phyloP scores from a whole-genome alignment of 2,329 filamentous ascomycete genomes.

The Nothomitra cinnamomea region DNA sequence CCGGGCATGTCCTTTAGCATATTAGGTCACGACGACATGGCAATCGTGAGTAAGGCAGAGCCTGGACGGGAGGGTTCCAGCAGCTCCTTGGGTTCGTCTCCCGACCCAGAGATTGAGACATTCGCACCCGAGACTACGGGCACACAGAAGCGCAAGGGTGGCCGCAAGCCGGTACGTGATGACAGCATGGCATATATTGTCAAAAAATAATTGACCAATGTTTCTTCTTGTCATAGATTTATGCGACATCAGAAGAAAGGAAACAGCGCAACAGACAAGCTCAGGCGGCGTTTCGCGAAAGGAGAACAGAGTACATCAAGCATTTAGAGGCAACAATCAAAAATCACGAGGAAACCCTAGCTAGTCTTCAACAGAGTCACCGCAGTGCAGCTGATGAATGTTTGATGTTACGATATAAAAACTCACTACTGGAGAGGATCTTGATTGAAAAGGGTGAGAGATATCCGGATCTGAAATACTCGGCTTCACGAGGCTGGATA shows the following conservation, averaged over 20 bases:
- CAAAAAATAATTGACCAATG: slow-evolving; percentile 7
- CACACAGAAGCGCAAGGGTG: slow-evolving; percentile 83
- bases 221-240: slow-evolving; percentile 45
- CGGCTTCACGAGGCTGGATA: not conserved
- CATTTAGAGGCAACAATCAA: slow-evolving; percentile 95
- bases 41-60: slow-evolving; percentile 11
- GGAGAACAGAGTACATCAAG: slow-evolving; percentile 97
- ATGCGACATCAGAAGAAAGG: slow-evolving; percentile 94
- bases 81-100: slow-evolving; percentile 26
- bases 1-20: slow-evolving; percentile 2
- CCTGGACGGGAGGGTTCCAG: slow-evolving; percentile 12
- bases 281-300: slow-evolving; percentile 91
- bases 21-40: not conserved
- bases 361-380: slow-evolving; percentile 85
- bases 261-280: slow-evolving; percentile 96
- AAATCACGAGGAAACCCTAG: slow-evolving; percentile 85
- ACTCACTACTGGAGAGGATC: slow-evolving; percentile 87
- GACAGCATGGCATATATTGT: slow-evolving; percentile 3
- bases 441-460: slow-evolving; percentile 76
- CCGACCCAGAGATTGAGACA: slow-evolving; percentile 22
- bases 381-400: slow-evolving; percentile 92
- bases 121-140: slow-evolving; percentile 21
- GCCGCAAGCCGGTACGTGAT: slow-evolving; percentile 78
- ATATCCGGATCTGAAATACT: not conserved
- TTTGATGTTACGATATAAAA: slow-evolving; percentile 96